These are phyloP conservation scores for Senna tora DNA, from an alignment of 306 rosid genomes.

Conservation along the genomic window DNA sequence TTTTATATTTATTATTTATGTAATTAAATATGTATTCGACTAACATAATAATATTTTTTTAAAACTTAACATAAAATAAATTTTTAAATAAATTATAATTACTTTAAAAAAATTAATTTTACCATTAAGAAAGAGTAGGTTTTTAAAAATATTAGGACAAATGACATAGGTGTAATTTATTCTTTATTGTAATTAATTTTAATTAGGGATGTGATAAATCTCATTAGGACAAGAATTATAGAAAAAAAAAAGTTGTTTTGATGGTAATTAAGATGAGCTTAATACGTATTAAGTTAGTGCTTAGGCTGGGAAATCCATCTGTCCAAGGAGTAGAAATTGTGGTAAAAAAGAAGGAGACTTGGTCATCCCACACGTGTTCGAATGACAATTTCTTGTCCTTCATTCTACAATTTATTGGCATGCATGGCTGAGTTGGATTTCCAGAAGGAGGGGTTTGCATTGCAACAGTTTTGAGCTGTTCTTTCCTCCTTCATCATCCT, in stretches of 20 bases:
- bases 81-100: too few relatives aligned
- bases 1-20: too few relatives aligned
- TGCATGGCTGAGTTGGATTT: constrained; percentile 32
- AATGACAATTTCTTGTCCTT: constrained; percentile 17
- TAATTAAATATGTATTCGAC: too few relatives aligned
- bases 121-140: too few relatives aligned
- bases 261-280: neutral
- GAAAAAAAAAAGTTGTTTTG: neutral
- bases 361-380: constrained; percentile 23
- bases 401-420: constrained; percentile 18
- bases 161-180: too few relatives aligned
- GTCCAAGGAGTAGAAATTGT: neutral
- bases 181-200: too few relatives aligned
- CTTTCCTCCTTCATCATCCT: constrained; percentile 35
- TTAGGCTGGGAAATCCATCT: neutral
- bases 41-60: too few relatives aligned
- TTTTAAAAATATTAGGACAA: too few relatives aligned
- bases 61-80: too few relatives aligned
- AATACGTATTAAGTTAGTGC: neutral
- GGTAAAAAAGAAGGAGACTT: neutral
- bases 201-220: too few relatives aligned
- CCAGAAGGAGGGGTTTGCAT: constrained; percentile 15
- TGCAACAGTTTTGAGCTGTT: constrained; percentile 16
- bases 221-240: too few relatives aligned
- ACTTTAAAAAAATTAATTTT: too few relatives aligned